phyloP scores from a whole-genome alignment of 306 rosid genomes.

The Sicyos edulis region DNA sequence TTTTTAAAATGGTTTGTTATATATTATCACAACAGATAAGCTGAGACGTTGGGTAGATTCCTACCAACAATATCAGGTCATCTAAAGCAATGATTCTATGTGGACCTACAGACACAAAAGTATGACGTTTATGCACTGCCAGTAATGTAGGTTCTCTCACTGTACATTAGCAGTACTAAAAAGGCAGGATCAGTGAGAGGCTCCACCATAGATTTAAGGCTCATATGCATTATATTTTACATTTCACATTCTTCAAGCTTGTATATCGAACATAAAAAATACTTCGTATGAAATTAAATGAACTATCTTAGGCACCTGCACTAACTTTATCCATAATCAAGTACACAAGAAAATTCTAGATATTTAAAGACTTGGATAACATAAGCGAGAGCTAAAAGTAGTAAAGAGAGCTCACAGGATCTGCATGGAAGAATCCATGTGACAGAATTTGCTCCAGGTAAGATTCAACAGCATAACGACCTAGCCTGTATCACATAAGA shows the following conservation, averaged over 20 bases:
- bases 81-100: too few relatives aligned
- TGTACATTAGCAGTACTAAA: too few relatives aligned
- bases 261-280: not conserved
- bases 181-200: too few relatives aligned
- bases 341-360: not conserved
- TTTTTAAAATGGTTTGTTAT: too few relatives aligned
- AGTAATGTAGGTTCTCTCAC: too few relatives aligned
- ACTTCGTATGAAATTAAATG: not conserved
- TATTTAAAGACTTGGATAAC: not conserved
- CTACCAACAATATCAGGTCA: too few relatives aligned
- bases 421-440: constrained; percentile 99
- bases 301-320: constrained; percentile 1
- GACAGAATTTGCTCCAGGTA: constrained; percentile 96
- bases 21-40: too few relatives aligned
- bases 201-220: too few relatives aligned
- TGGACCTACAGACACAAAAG: too few relatives aligned
- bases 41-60: too few relatives aligned
- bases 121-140: too few relatives aligned
- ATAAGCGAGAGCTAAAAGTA: not conserved
- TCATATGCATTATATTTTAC: not conserved
- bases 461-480: constrained; percentile 96
- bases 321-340: constrained; percentile 2
- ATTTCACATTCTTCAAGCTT: not conserved
- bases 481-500: constrained; percentile 50
- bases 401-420: constrained; percentile 62